These are phyloP conservation scores for Ceratocystis variospora DNA, from an alignment of 2,329 filamentous ascomycete genomes.

Conservation along the genomic window DNA sequence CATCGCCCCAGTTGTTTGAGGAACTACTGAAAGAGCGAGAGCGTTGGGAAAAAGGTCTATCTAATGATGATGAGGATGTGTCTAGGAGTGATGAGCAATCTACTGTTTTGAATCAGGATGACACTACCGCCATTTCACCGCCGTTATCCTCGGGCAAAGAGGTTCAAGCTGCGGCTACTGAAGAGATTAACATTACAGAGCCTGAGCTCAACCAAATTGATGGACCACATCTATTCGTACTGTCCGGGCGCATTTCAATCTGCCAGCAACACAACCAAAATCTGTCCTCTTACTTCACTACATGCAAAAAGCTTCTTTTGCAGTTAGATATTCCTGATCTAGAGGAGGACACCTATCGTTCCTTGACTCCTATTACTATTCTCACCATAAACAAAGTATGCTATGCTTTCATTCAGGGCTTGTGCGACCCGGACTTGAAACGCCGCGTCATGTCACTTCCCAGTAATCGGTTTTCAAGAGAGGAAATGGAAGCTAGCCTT, in stretches of 20 bases:
- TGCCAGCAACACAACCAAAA: slow-evolving; percentile 13
- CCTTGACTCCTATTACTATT: neutral
- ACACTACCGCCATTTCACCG: neutral
- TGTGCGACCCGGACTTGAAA: slow-evolving; percentile 7
- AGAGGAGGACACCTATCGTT: slow-evolving; percentile 2
- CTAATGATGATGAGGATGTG: slow-evolving; percentile 5
- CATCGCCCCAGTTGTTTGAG: slow-evolving; percentile 44
- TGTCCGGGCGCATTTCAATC: slow-evolving; percentile 12
- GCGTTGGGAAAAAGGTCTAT: slow-evolving; percentile 53
- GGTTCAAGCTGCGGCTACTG: neutral
- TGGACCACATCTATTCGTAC: neutral
- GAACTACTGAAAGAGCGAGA: slow-evolving; percentile 50
- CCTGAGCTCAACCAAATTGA: neutral
- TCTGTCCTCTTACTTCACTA: slow-evolving; percentile 17
- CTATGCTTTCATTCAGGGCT: slow-evolving; percentile 16
- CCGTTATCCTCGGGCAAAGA: neutral
- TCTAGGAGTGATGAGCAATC: neutral
- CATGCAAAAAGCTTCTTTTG: slow-evolving; percentile 13
- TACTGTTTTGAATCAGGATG: neutral
- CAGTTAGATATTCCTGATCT: slow-evolving; percentile 13
- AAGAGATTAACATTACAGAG: neutral
- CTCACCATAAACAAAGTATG: slow-evolving; percentile 16
- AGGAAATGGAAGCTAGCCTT: slow-evolving; percentile 6
- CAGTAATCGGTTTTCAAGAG: slow-evolving; percentile 7
- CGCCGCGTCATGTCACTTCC: slow-evolving; percentile 7